phyloP scores from a whole-genome alignment of 106 monocot species.

The Posidonia australis region DNA sequence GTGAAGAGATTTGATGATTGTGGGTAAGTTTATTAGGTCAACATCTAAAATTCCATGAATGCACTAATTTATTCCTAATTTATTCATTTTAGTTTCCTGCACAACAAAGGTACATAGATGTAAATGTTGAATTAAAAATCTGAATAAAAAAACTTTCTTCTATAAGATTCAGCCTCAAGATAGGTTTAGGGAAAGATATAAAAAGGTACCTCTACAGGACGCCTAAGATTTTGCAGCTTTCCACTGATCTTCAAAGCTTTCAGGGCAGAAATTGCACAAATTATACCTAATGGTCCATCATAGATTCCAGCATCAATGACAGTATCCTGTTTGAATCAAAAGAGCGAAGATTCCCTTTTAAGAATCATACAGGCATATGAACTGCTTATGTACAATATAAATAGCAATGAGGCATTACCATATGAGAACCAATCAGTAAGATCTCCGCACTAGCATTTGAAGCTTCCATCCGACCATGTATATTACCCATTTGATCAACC shows the following conservation, averaged over 20 bases:
- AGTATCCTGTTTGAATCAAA: constrained; percentile 59
- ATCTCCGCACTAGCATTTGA: constrained; percentile 39
- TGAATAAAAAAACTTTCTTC: no score
- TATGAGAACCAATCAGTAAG: constrained; percentile 82
- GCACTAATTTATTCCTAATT: no score
- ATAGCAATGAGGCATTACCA: constrained; percentile 29
- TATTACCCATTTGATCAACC: constrained; percentile 86
- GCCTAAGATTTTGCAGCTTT: constrained; percentile 43
- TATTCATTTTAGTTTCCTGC: neutral
- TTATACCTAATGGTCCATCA: constrained; percentile 79
- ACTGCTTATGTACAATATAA: neutral
- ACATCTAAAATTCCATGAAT: no score
- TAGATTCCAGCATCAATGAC: constrained; percentile 94
- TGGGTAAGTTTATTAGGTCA: no score
- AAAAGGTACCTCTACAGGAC: constrained; percentile 62
- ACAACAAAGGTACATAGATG: neutral
- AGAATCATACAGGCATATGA: neutral
- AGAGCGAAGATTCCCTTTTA: neutral
- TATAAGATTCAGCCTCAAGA: no score
- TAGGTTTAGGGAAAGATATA: neutral
- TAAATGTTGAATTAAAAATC: no score
- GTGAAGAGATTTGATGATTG: no score
- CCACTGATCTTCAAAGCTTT: constrained; percentile 56
- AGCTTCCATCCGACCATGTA: constrained; percentile 65
- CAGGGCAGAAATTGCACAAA: constrained; percentile 78